Percentiles rank a stretch among this genome's conserved stretches.
Conservation (phyloP, 306 rosid species). For the Psophocarpus tetragonolobus region DNA sequence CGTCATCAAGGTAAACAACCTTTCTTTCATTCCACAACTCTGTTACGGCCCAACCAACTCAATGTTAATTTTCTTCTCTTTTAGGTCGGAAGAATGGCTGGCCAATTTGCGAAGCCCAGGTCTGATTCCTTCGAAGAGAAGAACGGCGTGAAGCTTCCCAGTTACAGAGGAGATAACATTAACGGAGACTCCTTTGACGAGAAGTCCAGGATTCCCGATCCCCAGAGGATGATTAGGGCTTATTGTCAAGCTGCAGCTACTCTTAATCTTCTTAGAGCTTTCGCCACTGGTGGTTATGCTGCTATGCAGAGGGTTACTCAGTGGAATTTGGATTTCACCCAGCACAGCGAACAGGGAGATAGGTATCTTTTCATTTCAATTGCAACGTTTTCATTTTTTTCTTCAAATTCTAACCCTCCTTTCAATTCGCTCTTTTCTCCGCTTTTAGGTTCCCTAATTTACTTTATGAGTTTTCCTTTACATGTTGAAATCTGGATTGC, state of each 20-base stretch:
- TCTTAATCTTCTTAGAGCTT: conserved; percentile 84
- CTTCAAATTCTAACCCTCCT: not conserved
- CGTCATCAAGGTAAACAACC: conserved; percentile 80
- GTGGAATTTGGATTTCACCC: conserved; percentile 96
- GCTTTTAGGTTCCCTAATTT: not conserved
- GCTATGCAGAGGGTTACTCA: conserved; percentile 98
- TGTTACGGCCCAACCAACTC: no score
- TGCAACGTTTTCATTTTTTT: not conserved
- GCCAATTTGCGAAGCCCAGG: conserved; percentile 97
- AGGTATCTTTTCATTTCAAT: conserved; percentile 46
- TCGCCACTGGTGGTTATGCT: conserved; percentile 97
- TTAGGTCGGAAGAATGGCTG: conserved; percentile 99
- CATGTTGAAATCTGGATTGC: not conserved
- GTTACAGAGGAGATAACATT: conserved; percentile 96
- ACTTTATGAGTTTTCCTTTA: not conserved
- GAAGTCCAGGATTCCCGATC: conserved; percentile 90
- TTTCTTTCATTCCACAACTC: no score
- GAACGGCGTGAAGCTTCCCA: conserved; percentile 89
- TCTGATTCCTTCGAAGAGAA: conserved; percentile 92
- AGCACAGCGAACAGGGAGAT: conserved; percentile 93
- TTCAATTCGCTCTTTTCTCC: not conserved
- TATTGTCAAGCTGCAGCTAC: conserved; percentile 98
- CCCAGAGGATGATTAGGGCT: conserved; percentile 91
- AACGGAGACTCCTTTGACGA: conserved; percentile 88
- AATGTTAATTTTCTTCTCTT: no score